Percentiles rank a stretch among this genome's conserved stretches.
Conservation (phyloP, 2,329 filamentous ascomycete species). For the Hymenoscyphus repandus region DNA sequence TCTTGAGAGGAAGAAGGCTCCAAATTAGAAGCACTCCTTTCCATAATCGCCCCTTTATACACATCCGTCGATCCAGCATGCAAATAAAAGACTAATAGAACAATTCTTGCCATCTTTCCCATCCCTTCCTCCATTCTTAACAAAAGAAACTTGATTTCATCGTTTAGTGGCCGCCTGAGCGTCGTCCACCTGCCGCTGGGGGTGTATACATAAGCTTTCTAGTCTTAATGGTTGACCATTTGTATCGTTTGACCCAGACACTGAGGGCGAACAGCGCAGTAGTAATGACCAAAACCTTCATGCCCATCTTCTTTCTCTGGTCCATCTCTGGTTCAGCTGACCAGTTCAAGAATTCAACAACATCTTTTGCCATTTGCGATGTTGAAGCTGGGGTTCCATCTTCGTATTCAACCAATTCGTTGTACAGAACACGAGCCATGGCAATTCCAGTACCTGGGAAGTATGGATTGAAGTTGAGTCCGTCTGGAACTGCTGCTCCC, state of each 20-base stretch:
- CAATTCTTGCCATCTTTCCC: conserved; percentile 23
- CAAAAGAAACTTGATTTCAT: conserved; percentile 20
- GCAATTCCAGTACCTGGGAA: conserved; percentile 98
- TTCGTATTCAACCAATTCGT: conserved; percentile 96
- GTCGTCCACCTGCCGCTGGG: conserved; percentile 40
- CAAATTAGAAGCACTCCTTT: conserved; percentile 23
- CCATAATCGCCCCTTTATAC: conserved; percentile 9
- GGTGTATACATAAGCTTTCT: conserved; percentile 88
- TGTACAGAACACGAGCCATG: conserved; percentile 98
- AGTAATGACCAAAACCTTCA: conserved; percentile 85
- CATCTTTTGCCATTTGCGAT: conserved; percentile 99
- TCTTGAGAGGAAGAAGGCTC: conserved; percentile 8
- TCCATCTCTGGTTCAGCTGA: conserved; percentile 98
- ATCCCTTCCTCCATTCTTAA: conserved; percentile 11
- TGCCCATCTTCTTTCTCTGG: conserved; percentile 98
- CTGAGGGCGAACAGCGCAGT: conserved; percentile 77
- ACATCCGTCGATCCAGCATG: conserved; percentile 13
- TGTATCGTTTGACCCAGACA: conserved; percentile 99
- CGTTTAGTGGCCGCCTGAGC: conserved; percentile 20
- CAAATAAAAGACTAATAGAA: conserved; percentile 31
- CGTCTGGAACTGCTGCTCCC: conserved; percentile 75
- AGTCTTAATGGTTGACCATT: conserved; percentile 95
- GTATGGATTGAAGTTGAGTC: conserved; percentile 99
- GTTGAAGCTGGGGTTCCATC: conserved; percentile 90
- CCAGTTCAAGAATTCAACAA: conserved; percentile 99